These are phyloP conservation scores for Fusarium sororula DNA, from an alignment of 2,329 filamentous ascomycete species.

Conservation along the genomic window DNA sequence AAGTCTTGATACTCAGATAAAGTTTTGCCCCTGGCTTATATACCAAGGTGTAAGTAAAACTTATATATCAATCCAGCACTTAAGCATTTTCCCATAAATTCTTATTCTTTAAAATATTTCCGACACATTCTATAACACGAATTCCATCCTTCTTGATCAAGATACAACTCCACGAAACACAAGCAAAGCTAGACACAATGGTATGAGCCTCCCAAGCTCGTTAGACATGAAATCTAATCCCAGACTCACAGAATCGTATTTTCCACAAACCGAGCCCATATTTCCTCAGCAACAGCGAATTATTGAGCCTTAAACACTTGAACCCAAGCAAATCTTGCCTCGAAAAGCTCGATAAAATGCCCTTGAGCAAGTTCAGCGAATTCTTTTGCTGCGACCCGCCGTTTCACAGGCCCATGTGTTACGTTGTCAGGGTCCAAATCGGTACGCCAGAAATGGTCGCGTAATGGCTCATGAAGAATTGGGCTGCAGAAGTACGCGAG, in stretches of 20 bases:
- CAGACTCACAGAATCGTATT: neutral
- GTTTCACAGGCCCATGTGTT: neutral
- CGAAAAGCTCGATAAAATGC: neutral
- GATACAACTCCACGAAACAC: too few relatives aligned
- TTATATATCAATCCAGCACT: too few relatives aligned
- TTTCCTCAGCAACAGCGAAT: neutral
- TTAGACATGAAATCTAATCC: neutral
- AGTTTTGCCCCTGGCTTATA: neutral
- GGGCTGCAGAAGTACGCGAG: neutral
- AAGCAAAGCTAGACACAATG: neutral
- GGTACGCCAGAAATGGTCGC: neutral
- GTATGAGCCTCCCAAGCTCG: neutral
- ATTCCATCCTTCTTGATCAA: neutral
- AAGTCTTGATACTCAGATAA: neutral
- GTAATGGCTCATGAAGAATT: neutral
- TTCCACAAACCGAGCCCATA: too few relatives aligned
- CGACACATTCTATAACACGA: rapidly evolving
- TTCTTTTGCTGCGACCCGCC: neutral
- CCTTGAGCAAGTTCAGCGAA: neutral
- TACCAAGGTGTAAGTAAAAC: too few relatives aligned
- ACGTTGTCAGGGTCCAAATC: neutral
- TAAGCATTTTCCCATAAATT: rapidly evolving
- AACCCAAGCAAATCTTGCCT: neutral
- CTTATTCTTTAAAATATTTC: too few relatives aligned
- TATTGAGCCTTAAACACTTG: neutral